These are phyloP conservation scores for Geoglossum cookeanum DNA, from an alignment of 2,329 filamentous ascomycete genomes.

Conservation along the genomic window DNA sequence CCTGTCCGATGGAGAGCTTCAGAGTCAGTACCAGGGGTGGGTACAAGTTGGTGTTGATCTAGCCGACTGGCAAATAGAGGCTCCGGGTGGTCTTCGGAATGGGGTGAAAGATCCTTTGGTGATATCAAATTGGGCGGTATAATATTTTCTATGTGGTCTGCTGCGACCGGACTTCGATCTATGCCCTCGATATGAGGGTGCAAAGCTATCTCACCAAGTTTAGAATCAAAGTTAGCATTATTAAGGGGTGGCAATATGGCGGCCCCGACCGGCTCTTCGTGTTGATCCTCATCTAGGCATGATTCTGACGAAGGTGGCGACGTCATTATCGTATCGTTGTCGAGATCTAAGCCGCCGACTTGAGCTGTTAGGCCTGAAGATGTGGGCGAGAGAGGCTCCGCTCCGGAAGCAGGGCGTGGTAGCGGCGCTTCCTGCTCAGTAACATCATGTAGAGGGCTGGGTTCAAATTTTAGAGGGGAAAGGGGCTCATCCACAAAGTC, in stretches of 20 bases:
- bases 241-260: too few relatives aligned
- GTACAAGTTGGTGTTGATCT: slow-evolving; percentile 7
- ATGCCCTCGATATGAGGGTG: background rate
- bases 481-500: slow-evolving; percentile 65
- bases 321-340: slow-evolving; percentile 28
- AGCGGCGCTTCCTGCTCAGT: slow-evolving; percentile 8
- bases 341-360: slow-evolving; percentile 37
- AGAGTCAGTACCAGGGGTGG: background rate
- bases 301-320: slow-evolving; percentile 25
- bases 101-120: slow-evolving; percentile 1
- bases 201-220: background rate
- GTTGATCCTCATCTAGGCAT: slow-evolving; percentile 9
- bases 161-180: background rate
- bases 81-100: slow-evolving; percentile 45
- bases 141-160: background rate
- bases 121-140: background rate
- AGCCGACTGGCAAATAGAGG: slow-evolving; percentile 38
- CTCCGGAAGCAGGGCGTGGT: slow-evolving; percentile 6
- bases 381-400: slow-evolving; percentile 27
- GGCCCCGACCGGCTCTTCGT: background rate
- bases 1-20: background rate
- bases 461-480: slow-evolving; percentile 34
- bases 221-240: background rate
- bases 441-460: background rate
- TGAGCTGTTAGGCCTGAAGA: slow-evolving; percentile 34